Conservation (phyloP, 306 rosid genomes). For the Castanea mollissima region DNA sequence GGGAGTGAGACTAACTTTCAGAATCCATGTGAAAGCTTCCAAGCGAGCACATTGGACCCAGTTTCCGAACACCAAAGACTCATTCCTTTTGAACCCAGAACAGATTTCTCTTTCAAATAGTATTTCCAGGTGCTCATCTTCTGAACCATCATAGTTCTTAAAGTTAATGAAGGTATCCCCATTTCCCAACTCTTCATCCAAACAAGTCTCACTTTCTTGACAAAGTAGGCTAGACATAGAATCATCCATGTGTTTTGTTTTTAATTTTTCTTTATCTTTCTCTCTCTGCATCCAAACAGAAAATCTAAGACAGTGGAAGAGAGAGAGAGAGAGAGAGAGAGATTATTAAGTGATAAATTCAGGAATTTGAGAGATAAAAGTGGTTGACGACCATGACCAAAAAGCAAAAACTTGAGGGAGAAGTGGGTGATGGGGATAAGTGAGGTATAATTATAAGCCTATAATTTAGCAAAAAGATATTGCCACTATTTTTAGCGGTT, state of each 20-base stretch:
- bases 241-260: constrained; percentile 34
- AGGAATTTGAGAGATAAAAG: constrained; percentile 13
- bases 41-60: constrained; percentile 51
- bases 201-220: constrained; percentile 37
- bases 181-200: constrained; percentile 30
- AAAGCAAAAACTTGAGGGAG: not conserved
- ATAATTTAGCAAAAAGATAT: constrained; percentile 24
- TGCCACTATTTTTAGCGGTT: constrained; percentile 34
- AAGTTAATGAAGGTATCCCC: constrained; percentile 28
- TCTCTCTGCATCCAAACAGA: constrained; percentile 2
- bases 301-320: constrained; percentile 11
- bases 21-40: constrained; percentile 73
- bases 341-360: constrained; percentile 4
- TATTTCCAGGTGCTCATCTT: constrained; percentile 39
- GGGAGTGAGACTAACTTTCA: constrained; percentile 50
- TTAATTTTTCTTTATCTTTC: not conserved
- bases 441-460: constrained; percentile 2
- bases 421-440: constrained; percentile 15
- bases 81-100: constrained; percentile 42
- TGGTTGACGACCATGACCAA: constrained; percentile 21
- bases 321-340: no score
- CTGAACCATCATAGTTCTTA: constrained; percentile 26
- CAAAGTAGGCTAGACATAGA: constrained; percentile 41
- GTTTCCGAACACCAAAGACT: constrained; percentile 31
- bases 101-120: constrained; percentile 52